Evolutionary conservation across 2,329 filamentous ascomycete species (phyloP).

Genomic region (Trichophyton verrucosum): DNA sequence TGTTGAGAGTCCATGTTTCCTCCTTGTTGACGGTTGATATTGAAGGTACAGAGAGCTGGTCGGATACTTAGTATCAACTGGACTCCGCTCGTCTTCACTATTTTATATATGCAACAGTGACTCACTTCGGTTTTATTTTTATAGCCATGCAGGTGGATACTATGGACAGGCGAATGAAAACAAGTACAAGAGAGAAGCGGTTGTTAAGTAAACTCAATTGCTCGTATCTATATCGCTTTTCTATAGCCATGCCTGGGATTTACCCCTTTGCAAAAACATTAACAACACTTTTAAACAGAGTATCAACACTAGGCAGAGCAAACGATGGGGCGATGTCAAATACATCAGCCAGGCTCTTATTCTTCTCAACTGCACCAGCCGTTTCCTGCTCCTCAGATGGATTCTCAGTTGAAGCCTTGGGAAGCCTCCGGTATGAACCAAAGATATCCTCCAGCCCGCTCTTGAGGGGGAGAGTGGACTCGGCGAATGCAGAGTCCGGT

Average conservation of each 20-base stretch:
- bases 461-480: constrained; percentile 18
- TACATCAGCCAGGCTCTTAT: constrained; percentile 23
- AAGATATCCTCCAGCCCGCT: constrained; percentile 27
- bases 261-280: constrained; percentile 18
- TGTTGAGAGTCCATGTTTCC: background rate
- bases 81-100: background rate
- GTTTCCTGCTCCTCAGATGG: constrained; percentile 4
- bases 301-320: constrained; percentile 26
- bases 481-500: constrained; percentile 13
- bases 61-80: background rate
- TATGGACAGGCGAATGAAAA: background rate
- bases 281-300: constrained; percentile 30
- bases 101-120: background rate
- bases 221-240: constrained; percentile 3
- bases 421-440: constrained; percentile 11
- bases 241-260: background rate
- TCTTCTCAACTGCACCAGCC: constrained; percentile 9
- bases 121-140: background rate
- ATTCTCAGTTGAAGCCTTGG: background rate
- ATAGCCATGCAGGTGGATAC: background rate
- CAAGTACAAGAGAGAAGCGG: background rate
- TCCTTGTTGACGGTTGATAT: background rate
- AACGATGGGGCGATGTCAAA: constrained; percentile 30
- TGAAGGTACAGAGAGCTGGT: background rate
- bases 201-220: background rate